Evolutionary conservation across 140 eudicot species (phyloP).

Genomic region (Bidens hawaiensis): DNA sequence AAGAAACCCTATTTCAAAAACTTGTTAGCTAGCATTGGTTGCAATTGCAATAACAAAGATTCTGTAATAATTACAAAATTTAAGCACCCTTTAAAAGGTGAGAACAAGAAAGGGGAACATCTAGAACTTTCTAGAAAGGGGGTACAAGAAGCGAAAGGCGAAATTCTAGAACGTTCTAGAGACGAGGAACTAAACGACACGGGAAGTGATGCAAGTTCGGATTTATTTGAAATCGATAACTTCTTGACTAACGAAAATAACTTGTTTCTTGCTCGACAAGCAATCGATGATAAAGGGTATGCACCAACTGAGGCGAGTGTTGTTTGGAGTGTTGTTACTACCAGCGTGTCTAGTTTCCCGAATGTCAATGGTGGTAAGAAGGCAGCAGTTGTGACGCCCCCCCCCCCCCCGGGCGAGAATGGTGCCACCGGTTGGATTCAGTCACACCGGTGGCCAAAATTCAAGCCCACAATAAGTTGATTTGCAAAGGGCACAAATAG

Average conservation of each 20-base stretch:
- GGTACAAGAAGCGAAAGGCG: conserved; percentile 7
- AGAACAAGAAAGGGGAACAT: too few species aligned
- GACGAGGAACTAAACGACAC: conserved; percentile 37
- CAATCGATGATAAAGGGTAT: conserved; percentile 37
- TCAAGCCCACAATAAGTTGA: conserved; percentile 43
- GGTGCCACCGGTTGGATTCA: conserved; percentile 29
- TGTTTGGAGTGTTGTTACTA: conserved; percentile 84
- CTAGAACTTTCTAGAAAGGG: too few species aligned
- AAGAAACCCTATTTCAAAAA: conserved; percentile 37
- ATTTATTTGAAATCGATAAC: conserved; percentile 81
- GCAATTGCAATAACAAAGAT: conserved; percentile 50
- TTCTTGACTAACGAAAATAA: conserved; percentile 44
- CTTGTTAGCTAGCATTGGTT: conserved; percentile 50
- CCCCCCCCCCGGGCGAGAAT: conserved; percentile 20
- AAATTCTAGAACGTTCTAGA: conserved; percentile 19
- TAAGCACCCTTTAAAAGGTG: conserved; percentile 2
- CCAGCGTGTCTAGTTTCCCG: conserved; percentile 51
- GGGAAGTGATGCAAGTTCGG: conserved; percentile 85
- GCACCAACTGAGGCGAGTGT: conserved; percentile 89
- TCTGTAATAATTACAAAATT: conserved; percentile 31
- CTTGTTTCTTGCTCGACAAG: conserved; percentile 32
- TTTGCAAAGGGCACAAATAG: conserved; percentile 15
- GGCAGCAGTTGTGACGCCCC: conserved; percentile 3
- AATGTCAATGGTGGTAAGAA: neutral
- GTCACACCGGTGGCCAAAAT: conserved; percentile 43